Evolutionary conservation across 768 basidiomycete species (phyloP), one percentile per base, ranked within the genome.

Genomic region (Tulasnella sp.): DNA sequence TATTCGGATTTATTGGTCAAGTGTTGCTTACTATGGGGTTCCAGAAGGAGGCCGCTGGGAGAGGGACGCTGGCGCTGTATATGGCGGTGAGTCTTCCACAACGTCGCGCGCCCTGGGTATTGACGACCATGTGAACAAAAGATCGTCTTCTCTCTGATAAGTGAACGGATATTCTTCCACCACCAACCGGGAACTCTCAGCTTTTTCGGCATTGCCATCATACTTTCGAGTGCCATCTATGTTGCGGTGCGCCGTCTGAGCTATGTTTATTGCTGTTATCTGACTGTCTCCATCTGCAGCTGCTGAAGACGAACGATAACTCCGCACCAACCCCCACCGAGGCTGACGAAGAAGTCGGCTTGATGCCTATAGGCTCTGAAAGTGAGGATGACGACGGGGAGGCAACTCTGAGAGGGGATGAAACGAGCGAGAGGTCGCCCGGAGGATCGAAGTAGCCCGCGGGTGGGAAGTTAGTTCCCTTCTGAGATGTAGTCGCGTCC

Each of bases 121-220:
- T 74, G 36, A 79, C 34, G 6, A 31, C n/a, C 27, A 31, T 1
- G 12, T 7, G 24, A 21, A 77, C 46, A 27, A 27, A 68, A 79
- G 78, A 79, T 79, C 36, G 73, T 79, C 27, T 79, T 71, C 27
- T 72, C 78, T 34, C 46, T 79, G 24, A 34, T 74, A 5, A 40
- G 73, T 27, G 68, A 79, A 52, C 39, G 44, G 7, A 74, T 79
- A 34, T 44, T 79, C 27, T 79, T 79, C 71, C 12, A 73, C 44
- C 40, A 36, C 40, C 42, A 44, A n/a, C 40, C 71, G 8, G 36
- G 68, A 27, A 16, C 21, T 21, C 78, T 79, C 40, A 79, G 78
- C 24, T 34, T 79, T 18, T 9, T 79, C 24, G 78, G 78, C 6
- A 72, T 56, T n/a, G 42, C 39, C 12, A 48, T 79, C n/a, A 72